Percentiles rank a stretch among this genome's conserved stretches.
Evolutionary conservation across 2,329 filamentous ascomycete species (phyloP).

Genomic region (Penicillium oxalicum): DNA sequence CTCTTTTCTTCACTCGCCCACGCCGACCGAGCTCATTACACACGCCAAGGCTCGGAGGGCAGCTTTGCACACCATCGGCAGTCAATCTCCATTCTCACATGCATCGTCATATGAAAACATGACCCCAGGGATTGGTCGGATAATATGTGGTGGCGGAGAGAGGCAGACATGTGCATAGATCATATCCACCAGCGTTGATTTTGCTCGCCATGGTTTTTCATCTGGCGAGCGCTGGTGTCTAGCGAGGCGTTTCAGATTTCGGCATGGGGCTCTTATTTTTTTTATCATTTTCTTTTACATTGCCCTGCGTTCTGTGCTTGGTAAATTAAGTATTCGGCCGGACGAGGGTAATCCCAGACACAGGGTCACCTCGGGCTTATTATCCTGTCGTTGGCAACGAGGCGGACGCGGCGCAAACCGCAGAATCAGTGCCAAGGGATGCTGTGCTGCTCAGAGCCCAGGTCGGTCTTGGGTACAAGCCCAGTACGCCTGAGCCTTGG

Average conservation of each 20-base stretch:
- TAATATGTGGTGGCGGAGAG: background rate
- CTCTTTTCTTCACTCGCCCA: too few relatives aligned
- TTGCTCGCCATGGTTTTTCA: background rate
- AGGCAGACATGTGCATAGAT: background rate
- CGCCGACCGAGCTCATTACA: too few relatives aligned
- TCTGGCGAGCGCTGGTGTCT: slow-evolving; percentile 14
- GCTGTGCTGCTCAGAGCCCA: background rate
- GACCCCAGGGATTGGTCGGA: background rate
- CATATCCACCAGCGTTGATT: background rate
- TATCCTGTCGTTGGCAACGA: background rate
- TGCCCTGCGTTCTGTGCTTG: background rate
- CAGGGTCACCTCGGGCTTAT: too few relatives aligned
- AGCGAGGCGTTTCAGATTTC: slow-evolving; percentile 26
- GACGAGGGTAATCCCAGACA: too few relatives aligned
- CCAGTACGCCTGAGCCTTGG: slow-evolving; percentile 22
- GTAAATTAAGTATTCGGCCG: background rate
- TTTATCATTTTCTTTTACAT: background rate
- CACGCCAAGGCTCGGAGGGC: too few relatives aligned
- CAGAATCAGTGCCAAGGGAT: too few relatives aligned
- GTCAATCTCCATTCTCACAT: too few relatives aligned
- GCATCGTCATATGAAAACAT: too few relatives aligned
- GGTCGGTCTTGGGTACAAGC: slow-evolving; percentile 2
- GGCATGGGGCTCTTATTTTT: slow-evolving; percentile 13
- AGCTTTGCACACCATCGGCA: too few relatives aligned
- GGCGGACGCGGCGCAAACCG: background rate